Conservation (phyloP, 495 filamentous ascomycete species). For the Bacidia rubella region DNA sequence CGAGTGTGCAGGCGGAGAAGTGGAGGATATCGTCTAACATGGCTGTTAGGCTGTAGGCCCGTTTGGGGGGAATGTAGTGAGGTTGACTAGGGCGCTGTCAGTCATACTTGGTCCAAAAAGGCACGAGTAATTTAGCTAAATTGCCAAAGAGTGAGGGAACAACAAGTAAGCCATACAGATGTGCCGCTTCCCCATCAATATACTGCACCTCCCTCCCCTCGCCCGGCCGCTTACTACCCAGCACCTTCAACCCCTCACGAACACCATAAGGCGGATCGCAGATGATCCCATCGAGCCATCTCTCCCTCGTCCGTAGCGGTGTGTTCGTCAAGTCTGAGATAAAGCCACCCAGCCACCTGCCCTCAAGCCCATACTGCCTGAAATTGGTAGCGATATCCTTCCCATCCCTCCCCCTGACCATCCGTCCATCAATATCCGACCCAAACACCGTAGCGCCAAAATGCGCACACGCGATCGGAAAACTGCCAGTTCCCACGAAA, state of each 20-base stretch:
- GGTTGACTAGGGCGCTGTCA: conserved; percentile 35
- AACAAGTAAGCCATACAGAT: conserved; percentile 40
- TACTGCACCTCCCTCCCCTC: conserved; percentile 44
- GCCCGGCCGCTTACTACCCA: conserved; percentile 58
- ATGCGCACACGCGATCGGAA: conserved; percentile 73
- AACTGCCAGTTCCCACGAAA: conserved; percentile 88
- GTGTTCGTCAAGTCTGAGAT: conserved; percentile 82
- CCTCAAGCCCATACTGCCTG: conserved; percentile 60
- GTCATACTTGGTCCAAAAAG: not conserved
- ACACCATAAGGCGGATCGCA: conserved; percentile 98
- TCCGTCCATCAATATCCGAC: conserved; percentile 85
- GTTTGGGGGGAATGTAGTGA: conserved; percentile 78
- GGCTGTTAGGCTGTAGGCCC: conserved; percentile 77
- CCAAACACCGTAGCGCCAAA: conserved; percentile 73
- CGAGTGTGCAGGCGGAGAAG: conserved; percentile 65
- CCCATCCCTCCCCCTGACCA: conserved; percentile 55
- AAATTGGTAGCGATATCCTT: conserved; percentile 62
- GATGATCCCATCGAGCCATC: conserved; percentile 77
- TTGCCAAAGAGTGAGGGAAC: not conserved
- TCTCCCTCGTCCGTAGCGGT: conserved; percentile 45
- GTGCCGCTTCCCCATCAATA: conserved; percentile 54
- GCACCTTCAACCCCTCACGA: conserved; percentile 75
- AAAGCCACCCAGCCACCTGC: conserved; percentile 58
- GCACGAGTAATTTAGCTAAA: not conserved
- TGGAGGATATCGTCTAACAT: conserved; percentile 81